These are phyloP conservation scores for Trichoderma oligosporum DNA, from an alignment of 2,329 filamentous ascomycete species.

Conservation along the genomic window DNA sequence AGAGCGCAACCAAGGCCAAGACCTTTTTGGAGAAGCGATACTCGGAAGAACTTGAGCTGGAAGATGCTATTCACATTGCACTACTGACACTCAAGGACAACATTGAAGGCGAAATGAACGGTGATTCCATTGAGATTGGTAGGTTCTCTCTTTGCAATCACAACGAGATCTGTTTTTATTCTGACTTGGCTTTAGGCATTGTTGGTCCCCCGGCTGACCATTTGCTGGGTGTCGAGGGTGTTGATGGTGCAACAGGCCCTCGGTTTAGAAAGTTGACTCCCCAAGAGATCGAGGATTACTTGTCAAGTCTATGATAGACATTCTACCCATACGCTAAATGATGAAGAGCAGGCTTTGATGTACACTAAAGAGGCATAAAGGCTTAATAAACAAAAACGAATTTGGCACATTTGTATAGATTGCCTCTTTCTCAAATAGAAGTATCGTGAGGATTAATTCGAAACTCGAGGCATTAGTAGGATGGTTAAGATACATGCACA, in stretches of 20 bases:
- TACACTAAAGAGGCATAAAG: conserved; percentile 17
- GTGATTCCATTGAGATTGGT: conserved; percentile 98
- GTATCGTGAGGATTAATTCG: too few relatives aligned
- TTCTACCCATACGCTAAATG: conserved; percentile 5
- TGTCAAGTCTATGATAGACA: conserved; percentile 82
- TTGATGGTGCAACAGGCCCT: conserved; percentile 78
- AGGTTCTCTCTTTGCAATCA: conserved; percentile 35
- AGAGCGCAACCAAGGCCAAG: conserved; percentile 97
- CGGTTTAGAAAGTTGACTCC: conserved; percentile 92
- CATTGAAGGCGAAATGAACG: conserved; percentile 99
- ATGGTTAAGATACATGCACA: too few relatives aligned
- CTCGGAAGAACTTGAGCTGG: conserved; percentile 91
- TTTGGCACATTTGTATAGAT: conserved; percentile 4
- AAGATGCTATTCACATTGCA: conserved; percentile 98
- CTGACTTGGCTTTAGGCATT: conserved; percentile 63
- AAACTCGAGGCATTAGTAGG: too few relatives aligned
- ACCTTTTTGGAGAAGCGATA: conserved; percentile 99
- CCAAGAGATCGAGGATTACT: conserved; percentile 98
- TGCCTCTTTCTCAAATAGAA: too few relatives aligned
- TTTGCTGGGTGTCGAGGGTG: conserved; percentile 84
- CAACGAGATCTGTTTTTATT: not conserved
- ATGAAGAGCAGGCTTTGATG: conserved; percentile 18
- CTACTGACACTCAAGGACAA: conserved; percentile 97
- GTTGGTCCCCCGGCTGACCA: conserved; percentile 92
- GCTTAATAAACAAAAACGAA: conserved; percentile 19